Base-by-base conservation (phyloP, 768 basidiomycete species). In the Leccinum longicurvipes region DNA sequence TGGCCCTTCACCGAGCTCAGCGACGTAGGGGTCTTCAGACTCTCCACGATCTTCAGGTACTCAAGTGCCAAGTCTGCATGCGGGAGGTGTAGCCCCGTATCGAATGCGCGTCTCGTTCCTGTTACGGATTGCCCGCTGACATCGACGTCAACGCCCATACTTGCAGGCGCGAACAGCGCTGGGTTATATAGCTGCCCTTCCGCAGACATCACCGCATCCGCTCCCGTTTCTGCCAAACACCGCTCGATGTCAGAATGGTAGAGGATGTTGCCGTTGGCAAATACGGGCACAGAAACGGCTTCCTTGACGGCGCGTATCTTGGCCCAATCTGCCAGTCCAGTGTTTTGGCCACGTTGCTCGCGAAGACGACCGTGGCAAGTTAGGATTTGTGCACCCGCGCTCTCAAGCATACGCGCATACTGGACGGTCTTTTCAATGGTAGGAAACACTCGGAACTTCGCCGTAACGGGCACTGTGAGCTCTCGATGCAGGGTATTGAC, bases 211-310 rank as follows among this genome's bases (percentile, higher is more conserved):
- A 98, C 86, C 0, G 85, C 96, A 64, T 97, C 93, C 6, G 85
- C 88, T 14, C 93, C 92, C 0, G 97, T 99, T 48, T 82, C 82
- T 23, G 81, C 79, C 29, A 99, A 74, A 70, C 94, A 98, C 11
- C 77, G 74, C 50, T 80, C 78, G 47, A 98, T 82, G 71, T 98
- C 95, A n/a, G 83, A 79, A 44, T 87, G 81, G 69, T 86, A 92
- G 12, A 98, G 84, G 56, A 98, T 83, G 70, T 98, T 98, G 27
- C 97, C 97, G 70, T 99, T 99, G 0, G 96, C 95, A 68, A 99
- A 91, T 4, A 99, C 94, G 3, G 95, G 96, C 0, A 99, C 82
- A 1, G 83, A 84, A 34, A 98, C 91, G 1, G 91, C 90, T 62
- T 89, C 72, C 70, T 95, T 97, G 63, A 99, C 93, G 0, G 92